A percentile compares a stretch with the other conserved stretches of the same genome.
These are phyloP conservation scores for Kodamaea hsintzibuensis DNA, from an alignment of 805 yeast genomes.

Conservation along the genomic window DNA sequence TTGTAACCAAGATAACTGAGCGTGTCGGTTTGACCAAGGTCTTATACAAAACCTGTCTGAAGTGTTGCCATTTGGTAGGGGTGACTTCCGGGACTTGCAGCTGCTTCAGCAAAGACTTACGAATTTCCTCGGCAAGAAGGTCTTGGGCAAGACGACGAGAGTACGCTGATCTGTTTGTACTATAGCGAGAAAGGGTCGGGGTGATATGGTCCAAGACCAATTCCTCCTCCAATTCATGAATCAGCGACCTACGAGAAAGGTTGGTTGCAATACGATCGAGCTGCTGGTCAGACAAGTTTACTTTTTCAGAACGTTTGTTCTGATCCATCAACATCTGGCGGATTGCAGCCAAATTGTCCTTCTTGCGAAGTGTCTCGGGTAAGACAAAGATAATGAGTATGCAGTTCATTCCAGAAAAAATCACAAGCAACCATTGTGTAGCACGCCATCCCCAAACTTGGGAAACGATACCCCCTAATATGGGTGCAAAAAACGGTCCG, in stretches of 20 bases:
- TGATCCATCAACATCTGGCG: slow-evolving; percentile 39
- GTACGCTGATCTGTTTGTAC: slow-evolving; percentile 34
- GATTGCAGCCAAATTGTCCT: slow-evolving; percentile 59
- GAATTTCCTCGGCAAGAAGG: slow-evolving; percentile 22
- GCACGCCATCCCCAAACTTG: slow-evolving; percentile 83
- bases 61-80: slow-evolving; percentile 19
- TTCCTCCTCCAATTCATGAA: slow-evolving; percentile 24
- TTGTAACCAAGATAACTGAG: slow-evolving; percentile 57
- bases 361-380: slow-evolving; percentile 78
- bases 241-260: slow-evolving; percentile 14
- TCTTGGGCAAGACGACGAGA: slow-evolving; percentile 29
- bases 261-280: slow-evolving; percentile 36
- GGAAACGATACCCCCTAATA: slow-evolving; percentile 72
- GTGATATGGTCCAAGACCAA: slow-evolving; percentile 38
- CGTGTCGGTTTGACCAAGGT: slow-evolving; percentile 60
- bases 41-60: slow-evolving; percentile 40
- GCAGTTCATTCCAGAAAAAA: slow-evolving; percentile 57
- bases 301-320: slow-evolving; percentile 5
- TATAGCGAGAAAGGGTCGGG: slow-evolving; percentile 39
- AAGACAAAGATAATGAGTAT: slow-evolving; percentile 53
- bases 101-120: slow-evolving; percentile 11
- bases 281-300: slow-evolving; percentile 16
- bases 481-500: slow-evolving; percentile 81
- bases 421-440: slow-evolving; percentile 82
- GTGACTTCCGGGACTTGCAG: slow-evolving; percentile 5